Base-by-base conservation (phyloP, 768 basidiomycete species). In the Panaeolus cyanescens region DNA sequence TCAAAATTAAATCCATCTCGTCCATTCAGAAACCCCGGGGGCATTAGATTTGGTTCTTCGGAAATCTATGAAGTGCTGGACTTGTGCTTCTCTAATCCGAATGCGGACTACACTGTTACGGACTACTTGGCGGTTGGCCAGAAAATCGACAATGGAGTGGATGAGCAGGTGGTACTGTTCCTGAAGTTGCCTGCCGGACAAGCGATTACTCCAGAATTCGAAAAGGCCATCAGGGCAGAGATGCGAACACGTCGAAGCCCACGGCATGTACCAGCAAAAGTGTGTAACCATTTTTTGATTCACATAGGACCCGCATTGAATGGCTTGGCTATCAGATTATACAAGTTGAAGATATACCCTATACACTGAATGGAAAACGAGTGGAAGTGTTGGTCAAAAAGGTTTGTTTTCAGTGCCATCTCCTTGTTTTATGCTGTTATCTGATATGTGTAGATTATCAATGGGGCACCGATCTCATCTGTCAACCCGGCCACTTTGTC, bases 61-160 rank as follows among this genome's bases (percentile, higher is more conserved):
- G 92, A 93, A 73, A 82, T 93, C 32, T 92, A 93, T 72, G 88
- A 91, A 68, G 89, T 93, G 57, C 77, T 93, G 37, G 91, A 91
- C 63, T 68, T 78, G 34, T 82, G 80, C 66, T 89, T 89, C 70
- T 81, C 82, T 9, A 71, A 67, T n/a, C 67, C 79, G 36, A 67
- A 72, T 40, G 72, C 74, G 30, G 75, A 77, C 61, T 69, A 77
- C 62, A 67, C 71, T 39, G 70, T 85, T 45, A 72, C 82, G 59
- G 92, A 93, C 71, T 86, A 83, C 58, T 73, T 93, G 45, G 90
- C 87, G 19, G 83, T 92, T 30, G 91, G 91, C 5, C 87, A 91
- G 72, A 81, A 84, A 67, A 84, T 86, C 59, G 82, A 85, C 50
- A 78, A 75, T 20, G 89, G 87, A 13, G 75, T 80, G 13, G 91